Percentiles rank a stretch among this genome's conserved stretches.
Conservation (phyloP, 495 filamentous ascomycete species). For the Penicillium cataractarum region DNA sequence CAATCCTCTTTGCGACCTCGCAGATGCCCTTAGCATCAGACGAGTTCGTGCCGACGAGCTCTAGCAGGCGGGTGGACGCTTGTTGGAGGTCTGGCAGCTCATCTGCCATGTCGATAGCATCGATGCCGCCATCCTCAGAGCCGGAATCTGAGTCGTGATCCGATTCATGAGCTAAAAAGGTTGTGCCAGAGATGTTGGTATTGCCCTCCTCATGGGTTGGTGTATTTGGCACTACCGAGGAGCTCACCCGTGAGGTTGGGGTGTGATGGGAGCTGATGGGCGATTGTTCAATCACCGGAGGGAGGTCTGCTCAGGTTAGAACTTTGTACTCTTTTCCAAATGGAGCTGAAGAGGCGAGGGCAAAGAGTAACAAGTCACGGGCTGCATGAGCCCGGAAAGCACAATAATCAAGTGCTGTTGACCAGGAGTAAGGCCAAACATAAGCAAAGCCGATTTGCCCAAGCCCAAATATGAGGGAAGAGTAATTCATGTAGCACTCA, state of each 20-base stretch:
- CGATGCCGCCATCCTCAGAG: slow-evolving; percentile 32
- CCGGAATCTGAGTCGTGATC: slow-evolving; percentile 3
- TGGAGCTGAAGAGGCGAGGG: background rate
- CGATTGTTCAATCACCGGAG: slow-evolving; percentile 20
- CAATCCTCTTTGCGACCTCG: slow-evolving; percentile 28
- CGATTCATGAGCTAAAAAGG: slow-evolving; percentile 29
- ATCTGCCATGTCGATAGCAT: slow-evolving; percentile 38
- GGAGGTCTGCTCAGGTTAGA: slow-evolving; percentile 25
- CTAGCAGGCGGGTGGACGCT: slow-evolving; percentile 31
- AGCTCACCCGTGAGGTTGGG: slow-evolving; percentile 4
- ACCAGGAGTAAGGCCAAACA: background rate
- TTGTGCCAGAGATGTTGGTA: slow-evolving; percentile 47
- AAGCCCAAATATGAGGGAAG: background rate
- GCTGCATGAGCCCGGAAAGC: background rate
- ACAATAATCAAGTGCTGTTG: too few relatives aligned
- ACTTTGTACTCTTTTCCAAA: background rate
- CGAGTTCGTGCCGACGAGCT: slow-evolving; percentile 30
- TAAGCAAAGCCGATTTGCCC: background rate
- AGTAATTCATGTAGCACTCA: slow-evolving; percentile 5
- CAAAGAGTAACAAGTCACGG: background rate
- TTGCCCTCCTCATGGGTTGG: slow-evolving; percentile 34
- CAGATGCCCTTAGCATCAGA: slow-evolving; percentile 28
- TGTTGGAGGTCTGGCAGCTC: slow-evolving; percentile 39
- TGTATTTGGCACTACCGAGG: slow-evolving; percentile 29
- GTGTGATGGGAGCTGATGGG: slow-evolving; percentile 9